A percentile compares a stretch with the other conserved stretches of the same genome.
These are phyloP conservation scores for Plasmodium adleri DNA, from an alignment of 169 alveolate genomes.

Conservation along the genomic window DNA sequence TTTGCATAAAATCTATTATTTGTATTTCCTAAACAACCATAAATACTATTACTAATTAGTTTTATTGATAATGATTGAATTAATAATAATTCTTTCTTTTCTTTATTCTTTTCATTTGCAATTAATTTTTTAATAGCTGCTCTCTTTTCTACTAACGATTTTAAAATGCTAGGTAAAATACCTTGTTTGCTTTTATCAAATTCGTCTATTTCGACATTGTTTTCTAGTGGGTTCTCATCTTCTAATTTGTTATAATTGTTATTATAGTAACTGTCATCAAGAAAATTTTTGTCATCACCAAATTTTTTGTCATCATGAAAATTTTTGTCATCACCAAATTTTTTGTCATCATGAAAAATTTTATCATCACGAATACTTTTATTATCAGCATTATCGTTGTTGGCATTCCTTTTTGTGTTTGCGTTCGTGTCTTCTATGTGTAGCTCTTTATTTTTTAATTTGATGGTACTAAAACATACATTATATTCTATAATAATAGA, in stretches of 20 bases:
- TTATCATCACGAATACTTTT: constrained; percentile 74
- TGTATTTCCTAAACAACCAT: constrained; percentile 99
- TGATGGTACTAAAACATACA: constrained; percentile 97
- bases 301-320: constrained; percentile 80
- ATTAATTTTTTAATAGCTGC: constrained; percentile 80
- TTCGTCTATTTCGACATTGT: constrained; percentile 70
- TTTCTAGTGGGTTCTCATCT: constrained; percentile 77
- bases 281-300: constrained; percentile 81
- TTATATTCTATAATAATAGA: constrained; percentile 99
- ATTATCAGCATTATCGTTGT: not conserved
- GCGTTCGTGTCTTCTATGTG: constrained; percentile 19
- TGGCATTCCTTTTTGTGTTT: constrained; percentile 28
- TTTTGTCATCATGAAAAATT: constrained; percentile 38
- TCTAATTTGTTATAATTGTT: constrained; percentile 48
- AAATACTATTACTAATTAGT: constrained; percentile 98
- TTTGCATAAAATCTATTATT: constrained; percentile 97
- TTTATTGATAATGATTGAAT: constrained; percentile 97
- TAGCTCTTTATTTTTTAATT: constrained; percentile 35
- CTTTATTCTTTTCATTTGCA: constrained; percentile 87
- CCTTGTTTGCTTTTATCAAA: constrained; percentile 82
- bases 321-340: constrained; percentile 70
- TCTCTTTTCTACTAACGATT: constrained; percentile 88
- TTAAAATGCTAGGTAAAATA: constrained; percentile 92
- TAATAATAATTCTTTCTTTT: constrained; percentile 89
- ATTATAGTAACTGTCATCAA: constrained; percentile 43